Conservation (phyloP, 1,284 basidiomycete species). For the Megacollybia platyphylla region DNA sequence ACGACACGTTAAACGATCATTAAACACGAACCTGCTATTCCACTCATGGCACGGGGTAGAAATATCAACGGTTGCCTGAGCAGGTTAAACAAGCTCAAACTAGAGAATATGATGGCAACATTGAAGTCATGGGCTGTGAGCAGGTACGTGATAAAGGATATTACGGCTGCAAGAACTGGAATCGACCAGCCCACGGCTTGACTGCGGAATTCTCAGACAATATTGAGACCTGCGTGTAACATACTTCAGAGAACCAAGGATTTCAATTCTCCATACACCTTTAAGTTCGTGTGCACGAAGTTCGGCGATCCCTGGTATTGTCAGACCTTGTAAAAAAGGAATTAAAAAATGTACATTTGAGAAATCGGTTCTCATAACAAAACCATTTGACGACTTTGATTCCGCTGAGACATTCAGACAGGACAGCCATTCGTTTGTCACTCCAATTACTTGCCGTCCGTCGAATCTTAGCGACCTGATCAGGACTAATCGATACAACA, state of each 20-base stretch:
- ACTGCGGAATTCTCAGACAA: slow-evolving; percentile 15
- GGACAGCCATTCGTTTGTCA: too few species aligned
- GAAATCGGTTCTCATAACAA: slow-evolving; percentile 54
- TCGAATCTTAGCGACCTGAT: too few species aligned
- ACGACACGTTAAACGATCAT: too few species aligned
- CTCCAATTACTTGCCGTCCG: too few species aligned
- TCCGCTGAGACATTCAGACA: slow-evolving; percentile 21
- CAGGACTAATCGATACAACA: too few species aligned
- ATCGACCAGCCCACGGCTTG: slow-evolving; percentile 35
- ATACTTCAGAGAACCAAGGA: slow-evolving; percentile 51
- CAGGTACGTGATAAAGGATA: slow-evolving; percentile 52
- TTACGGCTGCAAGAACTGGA: slow-evolving; percentile 48
- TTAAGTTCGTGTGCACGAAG: slow-evolving; percentile 42
- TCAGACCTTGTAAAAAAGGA: slow-evolving; percentile 1
- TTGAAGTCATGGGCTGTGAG: slow-evolving; percentile 30
- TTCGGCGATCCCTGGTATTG: slow-evolving; percentile 32
- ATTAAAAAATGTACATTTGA: slow-evolving; percentile 31
- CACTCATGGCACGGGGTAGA: slow-evolving; percentile 50
- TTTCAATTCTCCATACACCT: slow-evolving; percentile 43
- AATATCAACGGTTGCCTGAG: slow-evolving; percentile 61
- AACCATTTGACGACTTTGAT: slow-evolving; percentile 75
- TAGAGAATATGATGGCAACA: slow-evolving; percentile 45
- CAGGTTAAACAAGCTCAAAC: slow-evolving; percentile 48
- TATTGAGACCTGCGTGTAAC: slow-evolving; percentile 9
- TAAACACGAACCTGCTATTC: slow-evolving; percentile 22